Conservation (phyloP, 192 early-diverging fungal species). For the Gonapodya prolifera region DNA sequence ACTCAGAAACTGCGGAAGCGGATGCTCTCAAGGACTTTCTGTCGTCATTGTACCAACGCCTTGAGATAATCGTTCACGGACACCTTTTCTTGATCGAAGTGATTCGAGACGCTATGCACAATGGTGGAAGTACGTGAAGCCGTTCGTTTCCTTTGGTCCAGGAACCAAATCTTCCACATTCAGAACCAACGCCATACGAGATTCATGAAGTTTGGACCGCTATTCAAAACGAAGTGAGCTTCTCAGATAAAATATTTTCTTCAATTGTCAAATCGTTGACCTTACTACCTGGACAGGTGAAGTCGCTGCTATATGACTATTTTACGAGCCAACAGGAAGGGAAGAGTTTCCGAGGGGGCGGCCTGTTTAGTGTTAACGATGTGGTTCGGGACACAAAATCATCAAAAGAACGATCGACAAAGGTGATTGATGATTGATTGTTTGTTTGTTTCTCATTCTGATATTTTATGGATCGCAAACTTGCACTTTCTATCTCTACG, state of each 20-base stretch:
- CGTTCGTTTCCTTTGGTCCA: neutral
- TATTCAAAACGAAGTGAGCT: conserved; percentile 31
- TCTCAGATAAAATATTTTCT: conserved; percentile 3
- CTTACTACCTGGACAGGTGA: conserved; percentile 15
- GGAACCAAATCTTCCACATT: neutral
- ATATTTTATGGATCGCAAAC: no score
- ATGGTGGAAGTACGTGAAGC: conserved; percentile 1
- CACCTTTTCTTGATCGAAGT: conserved; percentile 18
- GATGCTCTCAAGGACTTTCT: neutral
- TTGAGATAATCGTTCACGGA: conserved; percentile 11
- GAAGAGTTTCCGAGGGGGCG: neutral
- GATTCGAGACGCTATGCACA: neutral
- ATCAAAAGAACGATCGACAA: neutral
- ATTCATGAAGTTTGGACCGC: conserved; percentile 30
- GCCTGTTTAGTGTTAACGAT: neutral
- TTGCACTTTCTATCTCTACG: neutral
- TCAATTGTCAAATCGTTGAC: no score
- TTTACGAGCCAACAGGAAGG: conserved; percentile 12
- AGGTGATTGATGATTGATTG: neutral
- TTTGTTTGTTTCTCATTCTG: neutral
- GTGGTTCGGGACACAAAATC: neutral
- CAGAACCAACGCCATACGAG: conserved; percentile 15
- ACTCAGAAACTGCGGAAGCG: neutral
- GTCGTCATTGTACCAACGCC: neutral
- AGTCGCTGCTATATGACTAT: conserved; percentile 40